Base-by-base conservation (phyloP, 176 grass and related monocot species). In the Zizania latifolia region DNA sequence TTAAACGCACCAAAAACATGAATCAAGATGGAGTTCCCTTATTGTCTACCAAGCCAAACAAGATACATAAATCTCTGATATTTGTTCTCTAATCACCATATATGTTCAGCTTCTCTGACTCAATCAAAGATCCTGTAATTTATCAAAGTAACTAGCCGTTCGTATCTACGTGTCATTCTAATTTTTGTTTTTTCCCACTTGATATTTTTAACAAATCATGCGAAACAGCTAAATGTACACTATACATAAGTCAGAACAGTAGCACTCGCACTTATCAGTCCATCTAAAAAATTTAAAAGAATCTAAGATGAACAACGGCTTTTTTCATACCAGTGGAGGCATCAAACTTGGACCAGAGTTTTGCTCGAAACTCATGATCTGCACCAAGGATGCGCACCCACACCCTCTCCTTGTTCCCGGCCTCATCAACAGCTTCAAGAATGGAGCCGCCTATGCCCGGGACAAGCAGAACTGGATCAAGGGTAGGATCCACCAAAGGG, bases 311-410 rank as follows among this genome's bases (percentile, higher is more conserved):
- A 10, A 71, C 6, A 32, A 27, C 16, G 30, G 67, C 10, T 21
- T 11, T 21, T 40, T 1, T 24, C 56, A 76, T 83, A 94, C 95
- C 95, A 4, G 89, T 89, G 44, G 88, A 78, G 21, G 86, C 81
- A 74, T 98, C 95, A 51, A 98, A 98, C 58, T 86, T 86, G 24
- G 91, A 90, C 95, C 91, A 98, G 29, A 98, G 78, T 66, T 94
- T 94, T 16, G 70, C 81, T 46, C 68, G 62, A 48, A 93, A 98
- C 68, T 98, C 95, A 78, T 94, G 95, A 60, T 94, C 91, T 1
- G 91, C 89, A 1, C 79, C 84, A 19, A 98, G 85, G 78, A 98
- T 90, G 68, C 95, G 84, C 55, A 98, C 95, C 95, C 95, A 99
- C 1, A 94, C 76, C 75, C 95, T 36, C 72, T 94, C 91, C 79